These are phyloP conservation scores for Carex myosuroides DNA, from an alignment of 176 grass and related monocot species.

Conservation along the genomic window DNA sequence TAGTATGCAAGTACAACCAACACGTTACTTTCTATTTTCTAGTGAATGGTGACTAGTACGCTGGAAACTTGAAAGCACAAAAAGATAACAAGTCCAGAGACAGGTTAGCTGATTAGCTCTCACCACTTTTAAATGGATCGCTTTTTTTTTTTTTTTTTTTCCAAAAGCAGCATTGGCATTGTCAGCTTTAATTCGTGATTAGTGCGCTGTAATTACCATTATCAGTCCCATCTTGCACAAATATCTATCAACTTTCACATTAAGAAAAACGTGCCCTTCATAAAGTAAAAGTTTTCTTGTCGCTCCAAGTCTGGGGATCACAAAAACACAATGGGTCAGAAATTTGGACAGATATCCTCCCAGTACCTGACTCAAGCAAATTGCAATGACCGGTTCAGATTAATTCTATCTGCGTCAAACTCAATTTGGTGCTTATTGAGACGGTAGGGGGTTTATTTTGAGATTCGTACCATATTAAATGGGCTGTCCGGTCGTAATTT, in stretches of 20 bases:
- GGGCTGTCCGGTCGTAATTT: too few species aligned
- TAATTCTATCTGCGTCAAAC: too few species aligned
- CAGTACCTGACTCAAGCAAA: too few species aligned
- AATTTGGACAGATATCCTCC: neutral
- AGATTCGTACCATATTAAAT: too few species aligned
- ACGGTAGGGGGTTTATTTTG: too few species aligned
- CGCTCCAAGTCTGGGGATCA: neutral
- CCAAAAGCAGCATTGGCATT: neutral
- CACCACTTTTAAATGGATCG: neutral
- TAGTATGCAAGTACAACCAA: too few species aligned
- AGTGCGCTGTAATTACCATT: neutral
- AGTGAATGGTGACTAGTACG: too few species aligned
- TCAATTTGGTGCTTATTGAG: too few species aligned
- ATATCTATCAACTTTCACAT: neutral
- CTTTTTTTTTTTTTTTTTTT: neutral
- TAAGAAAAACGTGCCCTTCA: conserved; percentile 3
- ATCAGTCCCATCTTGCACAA: neutral
- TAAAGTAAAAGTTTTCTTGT: neutral
- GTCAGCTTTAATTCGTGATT: conserved; percentile 8
- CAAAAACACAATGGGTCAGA: too few species aligned
- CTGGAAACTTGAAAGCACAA: neutral
- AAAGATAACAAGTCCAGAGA: neutral
- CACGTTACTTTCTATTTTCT: too few species aligned
- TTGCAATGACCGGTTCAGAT: too few species aligned
- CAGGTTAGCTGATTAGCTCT: neutral